phyloP scores from a whole-genome alignment of 352 stramenopile genomes.

The Pythium oligandrum region DNA sequence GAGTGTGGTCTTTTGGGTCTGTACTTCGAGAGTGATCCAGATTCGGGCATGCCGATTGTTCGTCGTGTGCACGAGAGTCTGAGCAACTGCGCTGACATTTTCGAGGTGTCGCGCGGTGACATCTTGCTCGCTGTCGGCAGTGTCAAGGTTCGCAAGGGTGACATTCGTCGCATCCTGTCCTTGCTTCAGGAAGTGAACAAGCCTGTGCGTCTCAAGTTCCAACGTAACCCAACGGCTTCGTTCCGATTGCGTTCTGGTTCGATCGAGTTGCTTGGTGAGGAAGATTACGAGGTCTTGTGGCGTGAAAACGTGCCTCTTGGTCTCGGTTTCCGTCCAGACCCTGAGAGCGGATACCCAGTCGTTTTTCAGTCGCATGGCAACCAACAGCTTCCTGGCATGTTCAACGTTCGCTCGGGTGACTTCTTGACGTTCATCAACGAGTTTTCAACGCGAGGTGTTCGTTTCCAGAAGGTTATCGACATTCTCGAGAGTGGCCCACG shows the following conservation, averaged over 20 bases:
- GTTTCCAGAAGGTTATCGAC: conserved; percentile 85
- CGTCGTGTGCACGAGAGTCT: conserved; percentile 83
- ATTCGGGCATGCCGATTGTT: conserved; percentile 81
- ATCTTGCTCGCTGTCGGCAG: conserved; percentile 73
- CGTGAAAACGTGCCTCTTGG: conserved; percentile 79
- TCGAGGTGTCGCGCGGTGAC: conserved; percentile 76
- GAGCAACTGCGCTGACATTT: conserved; percentile 84
- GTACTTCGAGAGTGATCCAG: conserved; percentile 81
- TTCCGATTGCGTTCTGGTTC: conserved; percentile 65
- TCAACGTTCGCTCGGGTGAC: conserved; percentile 78
- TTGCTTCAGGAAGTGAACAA: conserved; percentile 83
- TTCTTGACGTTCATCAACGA: conserved; percentile 86
- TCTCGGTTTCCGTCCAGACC: conserved; percentile 74
- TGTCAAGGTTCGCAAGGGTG: conserved; percentile 73
- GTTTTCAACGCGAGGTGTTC: conserved; percentile 74
- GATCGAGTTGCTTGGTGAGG: conserved; percentile 68
- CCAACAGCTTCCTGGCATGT: conserved; percentile 73
- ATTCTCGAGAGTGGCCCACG: conserved; percentile 77
- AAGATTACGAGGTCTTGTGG: conserved; percentile 87
- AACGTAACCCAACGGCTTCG: conserved; percentile 66
- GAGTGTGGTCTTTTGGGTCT: conserved; percentile 76
- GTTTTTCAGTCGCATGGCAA: conserved; percentile 80
- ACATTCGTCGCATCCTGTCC: conserved; percentile 71
- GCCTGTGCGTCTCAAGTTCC: conserved; percentile 68
- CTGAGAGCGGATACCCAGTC: conserved; percentile 67